Evolutionary conservation across 1,139 yeast genomes (phyloP).

Genomic region (Kodamaea alishanica): DNA sequence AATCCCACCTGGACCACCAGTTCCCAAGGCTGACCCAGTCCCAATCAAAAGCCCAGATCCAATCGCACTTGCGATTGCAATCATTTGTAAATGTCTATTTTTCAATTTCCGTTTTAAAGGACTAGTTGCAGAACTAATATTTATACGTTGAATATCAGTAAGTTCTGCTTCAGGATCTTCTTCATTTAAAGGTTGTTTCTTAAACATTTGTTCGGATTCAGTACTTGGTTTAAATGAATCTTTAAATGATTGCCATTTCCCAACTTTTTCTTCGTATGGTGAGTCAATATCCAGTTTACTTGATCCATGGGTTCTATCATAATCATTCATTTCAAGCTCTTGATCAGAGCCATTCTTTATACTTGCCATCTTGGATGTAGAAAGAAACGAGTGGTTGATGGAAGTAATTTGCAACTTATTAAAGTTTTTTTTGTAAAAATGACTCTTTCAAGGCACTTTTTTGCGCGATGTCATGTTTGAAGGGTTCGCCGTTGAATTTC

Average conservation of each 20-base stretch:
- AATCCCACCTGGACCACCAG: constrained; percentile 65
- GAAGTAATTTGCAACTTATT: too few species aligned
- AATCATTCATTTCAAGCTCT: background rate
- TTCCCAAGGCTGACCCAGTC: constrained; percentile 21
- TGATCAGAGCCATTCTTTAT: background rate
- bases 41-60: constrained; percentile 31
- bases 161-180: constrained; percentile 20
- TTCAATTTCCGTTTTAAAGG: constrained; percentile 24
- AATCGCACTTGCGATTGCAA: constrained; percentile 30
- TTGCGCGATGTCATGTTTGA: too few species aligned
- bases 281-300: background rate
- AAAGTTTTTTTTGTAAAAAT: too few species aligned
- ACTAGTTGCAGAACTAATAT: constrained; percentile 19
- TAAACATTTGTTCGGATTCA: constrained; percentile 16
- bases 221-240: constrained; percentile 39
- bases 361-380: background rate
- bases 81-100: constrained; percentile 26
- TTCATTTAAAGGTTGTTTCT: constrained; percentile 13
- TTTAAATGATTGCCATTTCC: constrained; percentile 37
- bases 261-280: constrained; percentile 6
- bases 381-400: background rate
- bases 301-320: background rate
- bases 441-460: too few species aligned
- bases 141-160: constrained; percentile 22
- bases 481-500: too few species aligned